phyloP scores from a whole-genome alignment of 2,329 filamentous ascomycete genomes.

The Sarocladiaceae sp. region DNA sequence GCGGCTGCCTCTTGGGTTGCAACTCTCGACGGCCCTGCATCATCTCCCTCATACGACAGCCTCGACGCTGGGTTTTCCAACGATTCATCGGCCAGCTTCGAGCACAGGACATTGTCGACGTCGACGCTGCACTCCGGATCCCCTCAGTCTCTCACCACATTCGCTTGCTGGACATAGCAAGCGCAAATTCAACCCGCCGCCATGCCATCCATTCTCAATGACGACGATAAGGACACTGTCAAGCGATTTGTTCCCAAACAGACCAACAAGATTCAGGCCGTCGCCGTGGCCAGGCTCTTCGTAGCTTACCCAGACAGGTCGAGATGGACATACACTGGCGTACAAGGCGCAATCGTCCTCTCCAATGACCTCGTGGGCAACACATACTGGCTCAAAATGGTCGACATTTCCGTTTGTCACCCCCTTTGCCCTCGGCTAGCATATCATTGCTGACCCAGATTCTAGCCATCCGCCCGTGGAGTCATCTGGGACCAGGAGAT shows the following conservation, averaged over 20 bases:
- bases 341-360: constrained; percentile 87
- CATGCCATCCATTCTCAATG: constrained; percentile 68
- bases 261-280: constrained; percentile 94
- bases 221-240: constrained; percentile 94
- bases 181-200: constrained; percentile 16
- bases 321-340: constrained; percentile 88
- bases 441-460: constrained; percentile 9
- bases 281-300: constrained; percentile 88
- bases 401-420: constrained; percentile 75
- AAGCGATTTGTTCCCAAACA: constrained; percentile 90
- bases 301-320: constrained; percentile 80
- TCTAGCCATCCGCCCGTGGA: constrained; percentile 66
- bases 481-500: constrained; percentile 98
- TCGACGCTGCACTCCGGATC: background rate
- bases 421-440: background rate
- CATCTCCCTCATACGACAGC: too few relatives aligned
- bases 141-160: background rate
- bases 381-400: constrained; percentile 96
- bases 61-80: too few relatives aligned
- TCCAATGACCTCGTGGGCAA: constrained; percentile 92
- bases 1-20: constrained; percentile 1
- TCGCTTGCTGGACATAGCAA: background rate
- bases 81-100: too few relatives aligned
- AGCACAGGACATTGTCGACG: too few relatives aligned
- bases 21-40: too few relatives aligned